Conservation (phyloP, 169 alveolate species). For the Eimeria maxima region DNA sequence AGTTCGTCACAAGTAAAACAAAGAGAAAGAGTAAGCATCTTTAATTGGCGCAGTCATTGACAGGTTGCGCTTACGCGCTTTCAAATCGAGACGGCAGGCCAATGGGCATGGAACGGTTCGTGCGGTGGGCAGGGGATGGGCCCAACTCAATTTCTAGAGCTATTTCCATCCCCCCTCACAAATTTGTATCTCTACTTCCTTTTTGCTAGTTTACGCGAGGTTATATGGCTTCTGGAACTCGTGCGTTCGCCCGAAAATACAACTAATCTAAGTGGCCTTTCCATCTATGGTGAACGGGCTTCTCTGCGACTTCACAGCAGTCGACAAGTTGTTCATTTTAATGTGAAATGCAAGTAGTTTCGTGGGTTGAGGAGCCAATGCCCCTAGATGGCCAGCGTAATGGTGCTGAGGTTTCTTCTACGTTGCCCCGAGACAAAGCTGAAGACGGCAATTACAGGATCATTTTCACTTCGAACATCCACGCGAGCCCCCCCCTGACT, state of each 20-base stretch:
- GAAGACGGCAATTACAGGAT: not conserved
- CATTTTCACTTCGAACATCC: not conserved
- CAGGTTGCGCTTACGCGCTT: not conserved
- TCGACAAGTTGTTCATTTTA: not conserved
- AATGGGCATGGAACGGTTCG: too few species aligned
- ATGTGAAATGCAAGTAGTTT: constrained; percentile 11
- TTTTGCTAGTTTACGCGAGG: too few species aligned
- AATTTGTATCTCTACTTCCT: too few species aligned
- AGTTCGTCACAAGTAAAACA: not conserved
- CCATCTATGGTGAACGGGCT: not conserved
- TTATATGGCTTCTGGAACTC: too few species aligned
- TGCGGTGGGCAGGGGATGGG: too few species aligned
- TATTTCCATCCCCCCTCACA: too few species aligned
- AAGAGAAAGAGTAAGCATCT: not conserved
- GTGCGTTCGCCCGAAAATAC: not conserved
- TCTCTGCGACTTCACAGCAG: not conserved
- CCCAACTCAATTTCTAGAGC: too few species aligned
- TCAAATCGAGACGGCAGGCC: not conserved
- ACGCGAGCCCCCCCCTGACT: not conserved
- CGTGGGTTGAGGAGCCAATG: not conserved
- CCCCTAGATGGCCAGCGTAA: not conserved
- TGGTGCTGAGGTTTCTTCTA: not conserved
- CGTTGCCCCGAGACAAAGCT: not conserved
- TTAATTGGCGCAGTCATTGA: not conserved
- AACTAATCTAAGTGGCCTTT: not conserved